Evolutionary conservation across 768 basidiomycete genomes (phyloP).

Genomic region (Tulasnella sp.): DNA sequence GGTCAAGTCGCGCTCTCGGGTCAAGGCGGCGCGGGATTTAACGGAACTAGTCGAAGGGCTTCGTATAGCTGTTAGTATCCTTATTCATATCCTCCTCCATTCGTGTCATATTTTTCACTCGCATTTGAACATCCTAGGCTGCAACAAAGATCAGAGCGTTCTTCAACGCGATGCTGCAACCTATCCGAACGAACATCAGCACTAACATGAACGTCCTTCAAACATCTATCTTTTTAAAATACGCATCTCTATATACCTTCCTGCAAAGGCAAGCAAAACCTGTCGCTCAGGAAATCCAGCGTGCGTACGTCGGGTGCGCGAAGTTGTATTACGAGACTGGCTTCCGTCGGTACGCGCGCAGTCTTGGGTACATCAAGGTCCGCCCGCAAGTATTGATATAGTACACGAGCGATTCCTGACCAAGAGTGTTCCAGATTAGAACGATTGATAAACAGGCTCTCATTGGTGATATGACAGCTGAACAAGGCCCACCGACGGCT

Average conservation of each 20-base stretch:
- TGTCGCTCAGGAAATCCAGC: constrained; percentile 78
- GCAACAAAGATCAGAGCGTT: constrained; percentile 80
- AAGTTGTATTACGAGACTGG: constrained; percentile 93
- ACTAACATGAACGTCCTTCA: constrained; percentile 92
- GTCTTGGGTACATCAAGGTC: constrained; percentile 70
- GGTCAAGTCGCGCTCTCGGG: constrained; percentile 60
- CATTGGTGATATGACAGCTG: constrained; percentile 40
- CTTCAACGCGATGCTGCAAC: constrained; percentile 72
- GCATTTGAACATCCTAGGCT: constrained; percentile 39
- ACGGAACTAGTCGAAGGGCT: constrained; percentile 77
- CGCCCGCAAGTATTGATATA: not conserved
- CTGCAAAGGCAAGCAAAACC: constrained; percentile 69
- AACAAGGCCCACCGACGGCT: constrained; percentile 25
- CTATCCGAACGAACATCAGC: constrained; percentile 70
- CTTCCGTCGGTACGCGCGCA: constrained; percentile 79
- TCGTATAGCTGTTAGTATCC: constrained; percentile 65
- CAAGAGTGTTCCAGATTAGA: constrained; percentile 38
- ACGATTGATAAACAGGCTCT: constrained; percentile 57
- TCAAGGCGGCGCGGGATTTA: constrained; percentile 77
- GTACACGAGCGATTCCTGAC: too few relatives aligned
- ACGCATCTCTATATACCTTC: constrained; percentile 70
- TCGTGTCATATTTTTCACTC: not conserved
- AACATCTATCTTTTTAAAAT: constrained; percentile 74
- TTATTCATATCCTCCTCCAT: constrained; percentile 2
- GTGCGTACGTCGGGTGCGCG: constrained; percentile 71